phyloP scores from a whole-genome alignment of 2,329 filamentous ascomycete species.

The Xylariaceae sp. region DNA sequence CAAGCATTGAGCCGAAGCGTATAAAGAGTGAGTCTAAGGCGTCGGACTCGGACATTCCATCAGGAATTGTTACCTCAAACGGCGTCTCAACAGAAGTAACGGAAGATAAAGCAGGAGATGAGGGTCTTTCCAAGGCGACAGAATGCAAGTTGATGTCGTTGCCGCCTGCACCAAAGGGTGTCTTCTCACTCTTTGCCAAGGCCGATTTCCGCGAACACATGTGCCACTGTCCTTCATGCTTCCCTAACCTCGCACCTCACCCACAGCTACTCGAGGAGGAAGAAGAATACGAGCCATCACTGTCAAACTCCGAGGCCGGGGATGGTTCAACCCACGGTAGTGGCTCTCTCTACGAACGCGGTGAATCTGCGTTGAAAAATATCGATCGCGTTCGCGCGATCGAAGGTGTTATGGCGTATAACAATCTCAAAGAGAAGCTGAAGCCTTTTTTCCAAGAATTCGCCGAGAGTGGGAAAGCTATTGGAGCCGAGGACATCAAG shows the following conservation, averaged over 20 bases:
- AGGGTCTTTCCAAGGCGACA: slow-evolving; percentile 12
- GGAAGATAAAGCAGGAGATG: slow-evolving; percentile 20
- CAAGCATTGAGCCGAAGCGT: slow-evolving; percentile 45
- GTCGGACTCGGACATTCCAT: slow-evolving; percentile 7
- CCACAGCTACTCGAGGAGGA: slow-evolving; percentile 89
- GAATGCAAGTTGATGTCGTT: slow-evolving; percentile 59
- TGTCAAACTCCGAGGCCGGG: slow-evolving; percentile 60
- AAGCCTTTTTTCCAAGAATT: slow-evolving; percentile 92
- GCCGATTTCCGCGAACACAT: slow-evolving; percentile 73
- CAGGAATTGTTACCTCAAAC: slow-evolving; percentile 4
- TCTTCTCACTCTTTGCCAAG: slow-evolving; percentile 78
- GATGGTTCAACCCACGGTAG: slow-evolving; percentile 61
- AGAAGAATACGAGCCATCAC: slow-evolving; percentile 85
- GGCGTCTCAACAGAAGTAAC: slow-evolving; percentile 15
- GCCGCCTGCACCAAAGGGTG: slow-evolving; percentile 47
- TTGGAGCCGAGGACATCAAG: slow-evolving; percentile 94
- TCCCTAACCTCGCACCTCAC: slow-evolving; percentile 63
- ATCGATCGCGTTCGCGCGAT: slow-evolving; percentile 91
- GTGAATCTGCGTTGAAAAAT: slow-evolving; percentile 85
- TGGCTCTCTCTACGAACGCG: slow-evolving; percentile 80
- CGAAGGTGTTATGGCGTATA: slow-evolving; percentile 97
- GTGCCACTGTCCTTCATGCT: slow-evolving; percentile 80
- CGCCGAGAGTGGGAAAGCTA: slow-evolving; percentile 80
- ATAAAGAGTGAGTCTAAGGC: slow-evolving; percentile 40
- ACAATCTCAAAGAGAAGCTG: slow-evolving; percentile 91